phyloP scores from a whole-genome alignment of 345 rosid genomes.

The Barbarea vulgaris region DNA sequence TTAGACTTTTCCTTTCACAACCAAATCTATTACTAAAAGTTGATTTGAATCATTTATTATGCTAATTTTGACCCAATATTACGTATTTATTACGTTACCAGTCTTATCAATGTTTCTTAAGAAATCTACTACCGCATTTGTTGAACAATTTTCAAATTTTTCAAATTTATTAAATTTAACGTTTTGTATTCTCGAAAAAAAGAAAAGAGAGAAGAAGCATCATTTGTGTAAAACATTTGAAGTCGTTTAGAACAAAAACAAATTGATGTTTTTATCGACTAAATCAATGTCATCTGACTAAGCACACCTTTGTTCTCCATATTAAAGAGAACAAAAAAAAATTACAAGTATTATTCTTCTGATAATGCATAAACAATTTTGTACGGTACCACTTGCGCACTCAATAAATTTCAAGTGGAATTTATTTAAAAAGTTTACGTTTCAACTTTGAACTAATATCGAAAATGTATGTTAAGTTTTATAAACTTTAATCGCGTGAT shows the following conservation, averaged over 20 bases:
- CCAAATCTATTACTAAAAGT: not conserved
- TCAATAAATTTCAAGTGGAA: conserved; percentile 13
- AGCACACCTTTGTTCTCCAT: conserved; percentile 13
- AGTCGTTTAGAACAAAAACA: not conserved
- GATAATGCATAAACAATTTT: not conserved
- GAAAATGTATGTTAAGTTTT: not conserved
- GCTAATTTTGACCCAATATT: conserved; percentile 13
- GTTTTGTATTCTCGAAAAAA: not conserved
- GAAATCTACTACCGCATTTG: conserved; percentile 8
- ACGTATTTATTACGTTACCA: conserved; percentile 28
- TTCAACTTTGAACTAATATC: not conserved
- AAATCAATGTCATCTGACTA: conserved; percentile 19
- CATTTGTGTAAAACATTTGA: not conserved
- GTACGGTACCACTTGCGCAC: conserved; percentile 34
- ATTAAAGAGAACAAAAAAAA: not conserved
- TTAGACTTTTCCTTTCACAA: conserved; percentile 29
- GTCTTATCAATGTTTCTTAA: not conserved
- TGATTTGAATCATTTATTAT: conserved; percentile 7
- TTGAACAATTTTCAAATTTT: not conserved
- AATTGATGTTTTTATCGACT: not conserved
- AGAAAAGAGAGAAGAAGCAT: not conserved
- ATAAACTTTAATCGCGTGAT: not conserved
- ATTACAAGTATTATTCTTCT: not conserved
- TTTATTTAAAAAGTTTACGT: not conserved
- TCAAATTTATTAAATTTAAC: not conserved